Base-by-base conservation (phyloP, 305 asterid species). In the Fraxinus paxiana region DNA sequence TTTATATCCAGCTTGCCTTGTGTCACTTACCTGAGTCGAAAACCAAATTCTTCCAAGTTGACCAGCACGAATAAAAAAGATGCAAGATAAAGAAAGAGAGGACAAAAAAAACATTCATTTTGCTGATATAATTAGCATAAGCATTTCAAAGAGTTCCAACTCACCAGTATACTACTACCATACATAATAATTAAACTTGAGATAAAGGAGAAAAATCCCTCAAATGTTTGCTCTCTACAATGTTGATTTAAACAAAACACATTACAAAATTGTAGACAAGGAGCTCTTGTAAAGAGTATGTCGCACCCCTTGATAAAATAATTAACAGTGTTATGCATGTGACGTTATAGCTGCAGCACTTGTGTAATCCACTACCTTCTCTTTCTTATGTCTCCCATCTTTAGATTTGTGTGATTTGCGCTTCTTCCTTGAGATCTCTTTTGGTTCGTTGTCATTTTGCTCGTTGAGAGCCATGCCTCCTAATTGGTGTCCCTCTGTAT, bases 361-460 rank as follows among this genome's bases (percentile, higher is more conserved):
- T 33, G 69, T 46, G 48, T 85, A 84, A 26, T 85, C 87, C 82
- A 82, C 69, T 37, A 79, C 90, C 87, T 89, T 94, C 2, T 84
- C 85, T 81, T 90, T 92, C 84, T 91, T 90, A 78, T 86, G 88
- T 73, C 89, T 85, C 75, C 71, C 86, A 69, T 88, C 90, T 82
- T 82, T 84, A 18, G 91, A 87, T 85, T 90, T 90, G 72, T 77
- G 83, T 2, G 92, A 85, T 75, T 90, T 90, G 51, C 92, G 87
- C 87, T 92, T 94, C 89, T 87, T 92, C 17, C 59, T 65, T 33
- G 96, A 84, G 17, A 43, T 56, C 13, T 63, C 90, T 75, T 80
- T 72, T 43, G 83, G 38, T 31, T 83, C 90, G 1, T 77, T 61
- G 37, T 86, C 86, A 26, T 82, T 80, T 41, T 69, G 83, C 82